Evolutionary conservation across 129 eudicot species (phyloP), one percentile per base, ranked within the genome.

Genomic region (Helianthus annuus): DNA sequence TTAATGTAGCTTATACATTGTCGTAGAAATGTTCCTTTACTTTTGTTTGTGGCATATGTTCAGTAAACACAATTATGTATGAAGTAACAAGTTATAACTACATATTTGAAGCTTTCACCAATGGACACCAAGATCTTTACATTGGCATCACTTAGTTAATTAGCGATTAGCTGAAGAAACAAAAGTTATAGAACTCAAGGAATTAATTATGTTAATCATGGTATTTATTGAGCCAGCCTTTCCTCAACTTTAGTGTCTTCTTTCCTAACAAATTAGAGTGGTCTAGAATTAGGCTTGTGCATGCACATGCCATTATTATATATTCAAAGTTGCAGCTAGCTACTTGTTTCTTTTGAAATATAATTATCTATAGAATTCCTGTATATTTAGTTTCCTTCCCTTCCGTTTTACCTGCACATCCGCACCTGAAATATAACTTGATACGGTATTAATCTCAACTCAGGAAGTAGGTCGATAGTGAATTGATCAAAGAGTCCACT

Each of bases 281-380:
- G 58, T 76, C 68, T 66, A 76, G 42, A 57, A 44, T 56, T 76
- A 66, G 68, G 74, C 59, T 44, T 66, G 48, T 54, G 58, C 72
- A 75, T 36, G 16, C 48, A 56, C 64, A 68, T 76, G 74, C 24
- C 60, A 67, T 48, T 42, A 67, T 56, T 45, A 55, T 32, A 67
- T 29, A 44, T 44, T 45, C 22, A 76, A 67, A 67, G 80, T 60
- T 67, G 66, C 61, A 45, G 58, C 45, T 29, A 45, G 58, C 45
- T 29, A 27, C 19, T 54, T 46, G 48, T 53, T 42, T 74, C 48
- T 39, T 62, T 61, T 62, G 40, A 73, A 38, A 61, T 40, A 48
- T 40, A 29, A 19, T 55, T 48, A 40, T 8, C 62, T 36, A 52
- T 36, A 74, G 32, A 36, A 63, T 42, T 42, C 46, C 7, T 42